Evolutionary conservation across 2,329 filamentous ascomycete species (phyloP), one percentile per base, ranked within the genome.

Genomic region (Didymella pomorum): DNA sequence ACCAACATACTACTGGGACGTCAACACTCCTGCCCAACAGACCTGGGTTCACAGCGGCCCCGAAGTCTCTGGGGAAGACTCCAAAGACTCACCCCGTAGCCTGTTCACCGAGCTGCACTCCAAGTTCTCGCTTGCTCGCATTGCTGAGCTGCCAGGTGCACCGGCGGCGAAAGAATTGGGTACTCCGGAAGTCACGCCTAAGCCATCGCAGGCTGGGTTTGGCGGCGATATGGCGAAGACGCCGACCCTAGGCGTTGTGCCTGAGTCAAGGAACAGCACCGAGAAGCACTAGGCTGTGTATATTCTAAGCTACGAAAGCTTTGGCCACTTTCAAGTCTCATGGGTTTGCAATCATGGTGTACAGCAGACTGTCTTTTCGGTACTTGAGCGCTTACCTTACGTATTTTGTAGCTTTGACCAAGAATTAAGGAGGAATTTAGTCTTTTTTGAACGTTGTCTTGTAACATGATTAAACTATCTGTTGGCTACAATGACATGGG

Each of bases 1-100:
- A 20, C 56, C 56, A 12, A 55, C 43, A 20, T 60, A 60, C 42
- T 55, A 51, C 25, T 51, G 45, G 50, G 41, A 47, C 18, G 14
- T 29, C 8, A 35, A 37, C 20, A 8, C 46, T 0, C 28, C 45
- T 11, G 20, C 20, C 2, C 56, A 39, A 11, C 56, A 54, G 18
- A 18, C 10, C 12, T 46, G 45, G 49, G 25, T 45, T 9, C 51
- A 47, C 33, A 51, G 14, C 25, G 31, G 45, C n/a, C 39, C 28
- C n/a, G 58, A 60, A 29, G n/a, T 50, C 0, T 23, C 49, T 2
- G 53, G 43, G 7, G 53, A 60, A 23, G 42, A 56, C 37, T 26
- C 45, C 2, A 56, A 53, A 37, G 21, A 37, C 14, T 20, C 49
- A 2, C 43, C 37, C 2, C 44, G 43, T 16, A 60, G 49, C 9